Conservation (phyloP, 2,329 filamentous ascomycete genomes). For the Stachybotrys elegans region DNA sequence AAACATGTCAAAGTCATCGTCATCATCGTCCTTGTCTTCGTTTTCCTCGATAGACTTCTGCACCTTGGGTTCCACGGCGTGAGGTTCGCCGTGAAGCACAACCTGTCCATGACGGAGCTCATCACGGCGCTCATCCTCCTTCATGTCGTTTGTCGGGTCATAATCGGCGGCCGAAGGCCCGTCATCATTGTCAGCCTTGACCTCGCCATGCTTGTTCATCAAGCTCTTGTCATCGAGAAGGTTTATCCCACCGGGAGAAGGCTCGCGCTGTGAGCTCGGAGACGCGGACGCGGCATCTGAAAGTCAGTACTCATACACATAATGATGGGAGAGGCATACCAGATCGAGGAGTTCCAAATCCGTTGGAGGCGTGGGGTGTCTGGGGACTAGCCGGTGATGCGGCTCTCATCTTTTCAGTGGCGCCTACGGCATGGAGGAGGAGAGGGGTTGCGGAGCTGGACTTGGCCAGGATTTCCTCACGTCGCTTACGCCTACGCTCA, state of each 20-base stretch:
- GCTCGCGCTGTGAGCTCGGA: constrained; percentile 43
- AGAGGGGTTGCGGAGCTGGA: constrained; percentile 70
- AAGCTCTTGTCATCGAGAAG: constrained; percentile 64
- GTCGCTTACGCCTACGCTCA: constrained; percentile 76
- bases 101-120: constrained; percentile 57
- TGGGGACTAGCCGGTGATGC: constrained; percentile 32
- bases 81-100: constrained; percentile 41
- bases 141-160: constrained; percentile 83
- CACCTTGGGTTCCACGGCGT: constrained; percentile 18
- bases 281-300: constrained; percentile 37
- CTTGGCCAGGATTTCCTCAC: constrained; percentile 81
- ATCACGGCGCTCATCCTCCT: constrained; percentile 71
- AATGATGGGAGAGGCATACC: constrained; percentile 28
- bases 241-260: constrained; percentile 55
- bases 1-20: constrained; percentile 84
- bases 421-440: constrained; percentile 68
- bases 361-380: constrained; percentile 23
- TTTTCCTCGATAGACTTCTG: constrained; percentile 13
- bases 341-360: constrained; percentile 41
- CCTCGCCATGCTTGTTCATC: constrained; percentile 52
- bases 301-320: background rate
- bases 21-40: constrained; percentile 45
- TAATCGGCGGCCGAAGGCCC: constrained; percentile 91
- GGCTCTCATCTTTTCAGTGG: constrained; percentile 49
- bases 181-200: constrained; percentile 47